These are phyloP conservation scores for Aspergillus chevalieri DNA, from an alignment of 2,329 filamentous ascomycete species.

Conservation along the genomic window DNA sequence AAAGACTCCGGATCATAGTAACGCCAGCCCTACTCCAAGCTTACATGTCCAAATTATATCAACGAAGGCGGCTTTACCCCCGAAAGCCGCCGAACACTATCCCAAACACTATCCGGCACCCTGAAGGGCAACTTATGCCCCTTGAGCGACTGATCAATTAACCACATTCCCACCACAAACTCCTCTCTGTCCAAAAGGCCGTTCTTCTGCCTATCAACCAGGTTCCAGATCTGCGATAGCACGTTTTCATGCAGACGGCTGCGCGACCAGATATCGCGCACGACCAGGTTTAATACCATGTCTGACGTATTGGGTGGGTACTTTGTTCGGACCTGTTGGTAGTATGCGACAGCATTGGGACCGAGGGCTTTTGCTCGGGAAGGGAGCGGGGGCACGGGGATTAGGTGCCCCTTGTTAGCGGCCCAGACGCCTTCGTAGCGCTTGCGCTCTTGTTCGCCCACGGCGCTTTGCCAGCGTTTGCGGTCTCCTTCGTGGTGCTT, in stretches of 20 bases:
- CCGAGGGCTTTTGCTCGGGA: constrained; percentile 22
- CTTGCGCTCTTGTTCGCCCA: constrained; percentile 42
- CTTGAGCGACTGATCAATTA: constrained; percentile 45
- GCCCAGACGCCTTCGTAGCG: constrained; percentile 48
- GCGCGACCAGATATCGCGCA: constrained; percentile 45
- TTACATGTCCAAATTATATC: constrained; percentile 1
- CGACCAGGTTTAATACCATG: constrained; percentile 42
- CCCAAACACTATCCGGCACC: constrained; percentile 44
- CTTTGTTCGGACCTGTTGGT: constrained; percentile 7
- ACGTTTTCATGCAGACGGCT: constrained; percentile 35
- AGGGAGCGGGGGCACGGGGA: constrained; percentile 11
- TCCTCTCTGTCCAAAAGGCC: constrained; percentile 39
- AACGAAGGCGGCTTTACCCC: constrained; percentile 27
- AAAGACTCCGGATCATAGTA: no score
- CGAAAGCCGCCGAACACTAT: constrained; percentile 36
- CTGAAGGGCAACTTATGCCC: constrained; percentile 42
- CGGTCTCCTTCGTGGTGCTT: constrained; percentile 46
- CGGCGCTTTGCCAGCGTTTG: constrained; percentile 38
- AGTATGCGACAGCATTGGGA: background rate
- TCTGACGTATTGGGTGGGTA: constrained; percentile 25
- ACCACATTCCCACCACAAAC: constrained; percentile 47
- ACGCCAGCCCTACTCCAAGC: background rate
- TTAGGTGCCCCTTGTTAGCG: constrained; percentile 40
- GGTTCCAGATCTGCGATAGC: constrained; percentile 42
- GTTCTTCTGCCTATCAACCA: constrained; percentile 35